These are phyloP conservation scores for Syzygium oleosum DNA, from an alignment of 345 rosid species.

Conservation along the genomic window DNA sequence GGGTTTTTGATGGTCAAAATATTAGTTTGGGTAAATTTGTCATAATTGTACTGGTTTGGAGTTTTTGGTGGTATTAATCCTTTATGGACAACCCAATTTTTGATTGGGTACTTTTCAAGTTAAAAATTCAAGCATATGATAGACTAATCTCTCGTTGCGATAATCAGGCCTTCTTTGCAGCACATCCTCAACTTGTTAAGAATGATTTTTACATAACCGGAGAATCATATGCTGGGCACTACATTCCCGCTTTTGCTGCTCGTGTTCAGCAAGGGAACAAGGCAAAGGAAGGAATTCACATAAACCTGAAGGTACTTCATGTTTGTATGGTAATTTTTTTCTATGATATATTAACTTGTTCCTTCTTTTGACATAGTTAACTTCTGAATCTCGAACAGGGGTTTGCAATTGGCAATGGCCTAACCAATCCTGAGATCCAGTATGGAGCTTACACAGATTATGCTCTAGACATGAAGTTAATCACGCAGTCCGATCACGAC, in stretches of 20 bases:
- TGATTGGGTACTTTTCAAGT: neutral
- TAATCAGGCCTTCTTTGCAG: conserved; percentile 51
- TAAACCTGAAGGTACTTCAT: conserved; percentile 60
- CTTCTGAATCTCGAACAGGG: conserved; percentile 32
- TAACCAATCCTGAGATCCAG: conserved; percentile 68
- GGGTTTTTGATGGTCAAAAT: too few relatives aligned
- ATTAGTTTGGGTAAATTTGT: too few relatives aligned
- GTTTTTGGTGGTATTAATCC: too few relatives aligned
- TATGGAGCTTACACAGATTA: conserved; percentile 64
- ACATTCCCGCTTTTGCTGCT: conserved; percentile 72
- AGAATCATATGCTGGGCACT: conserved; percentile 90
- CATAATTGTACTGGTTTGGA: too few relatives aligned
- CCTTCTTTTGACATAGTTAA: neutral
- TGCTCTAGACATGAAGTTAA: conserved; percentile 54
- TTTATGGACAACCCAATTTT: neutral
- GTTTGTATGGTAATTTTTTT: neutral
- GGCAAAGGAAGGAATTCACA: conserved; percentile 54
- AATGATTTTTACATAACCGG: conserved; percentile 84
- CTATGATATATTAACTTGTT: neutral
- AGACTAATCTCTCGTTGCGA: neutral
- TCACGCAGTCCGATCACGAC: conserved; percentile 31
- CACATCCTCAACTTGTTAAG: conserved; percentile 45
- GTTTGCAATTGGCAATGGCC: conserved; percentile 85
- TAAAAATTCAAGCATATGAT: neutral
- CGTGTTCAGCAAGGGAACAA: conserved; percentile 65